These are phyloP conservation scores for Suillus ampliporus DNA, from an alignment of 768 basidiomycete genomes.

Conservation along the genomic window DNA sequence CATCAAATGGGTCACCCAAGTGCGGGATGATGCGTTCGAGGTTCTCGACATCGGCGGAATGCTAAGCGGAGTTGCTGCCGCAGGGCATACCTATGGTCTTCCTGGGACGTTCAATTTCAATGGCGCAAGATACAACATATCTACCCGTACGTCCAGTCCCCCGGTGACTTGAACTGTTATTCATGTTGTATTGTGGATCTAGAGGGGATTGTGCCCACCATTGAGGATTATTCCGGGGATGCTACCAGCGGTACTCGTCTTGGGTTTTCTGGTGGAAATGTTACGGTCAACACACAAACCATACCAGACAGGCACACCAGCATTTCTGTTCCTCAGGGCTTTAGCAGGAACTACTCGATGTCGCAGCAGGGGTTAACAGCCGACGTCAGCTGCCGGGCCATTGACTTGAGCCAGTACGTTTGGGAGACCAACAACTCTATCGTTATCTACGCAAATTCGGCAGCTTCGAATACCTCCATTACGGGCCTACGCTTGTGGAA, in stretches of 20 bases:
- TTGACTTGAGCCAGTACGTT: conserved; percentile 3
- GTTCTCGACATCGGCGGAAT: conserved; percentile 18
- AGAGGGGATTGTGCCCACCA: conserved; percentile 12
- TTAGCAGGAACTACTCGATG: conserved; percentile 8
- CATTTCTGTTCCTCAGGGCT: background rate
- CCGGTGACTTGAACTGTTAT: background rate
- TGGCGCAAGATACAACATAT: conserved; percentile 22
- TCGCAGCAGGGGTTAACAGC: conserved; percentile 14
- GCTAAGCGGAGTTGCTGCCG: conserved; percentile 22
- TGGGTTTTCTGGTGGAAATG: conserved; percentile 10
- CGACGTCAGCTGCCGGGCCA: conserved; percentile 3
- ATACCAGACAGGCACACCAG: background rate
- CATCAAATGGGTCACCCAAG: background rate
- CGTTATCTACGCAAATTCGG: background rate
- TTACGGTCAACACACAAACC: background rate
- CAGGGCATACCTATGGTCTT: conserved; percentile 13
- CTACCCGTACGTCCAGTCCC: background rate
- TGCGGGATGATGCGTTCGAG: conserved; percentile 19
- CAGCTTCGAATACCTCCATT: background rate
- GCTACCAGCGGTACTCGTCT: conserved; percentile 4
- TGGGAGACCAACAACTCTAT: conserved; percentile 1
- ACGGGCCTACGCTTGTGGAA: conserved; percentile 8
- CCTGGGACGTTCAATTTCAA: conserved; percentile 22
- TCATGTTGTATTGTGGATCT: background rate
- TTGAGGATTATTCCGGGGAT: background rate